Conservation (phyloP, 495 filamentous ascomycete species). For the Penicillium argentinense region DNA sequence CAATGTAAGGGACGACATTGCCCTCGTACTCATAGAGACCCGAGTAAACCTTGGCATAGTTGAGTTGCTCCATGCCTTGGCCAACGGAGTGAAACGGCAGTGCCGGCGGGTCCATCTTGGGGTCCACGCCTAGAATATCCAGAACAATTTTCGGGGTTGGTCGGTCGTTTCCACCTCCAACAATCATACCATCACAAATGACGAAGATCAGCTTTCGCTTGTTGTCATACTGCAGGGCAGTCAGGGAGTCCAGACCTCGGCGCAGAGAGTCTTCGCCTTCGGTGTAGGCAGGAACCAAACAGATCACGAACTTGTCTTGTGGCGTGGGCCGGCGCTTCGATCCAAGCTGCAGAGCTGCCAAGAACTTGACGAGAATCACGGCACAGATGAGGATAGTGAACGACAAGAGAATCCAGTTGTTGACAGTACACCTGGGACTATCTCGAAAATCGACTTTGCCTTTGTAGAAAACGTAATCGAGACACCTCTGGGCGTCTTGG, state of each 20-base stretch:
- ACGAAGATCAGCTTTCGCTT: constrained; percentile 95
- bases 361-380: constrained; percentile 85
- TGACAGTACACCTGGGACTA: constrained; percentile 73
- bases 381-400: constrained; percentile 79
- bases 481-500: constrained; percentile 66
- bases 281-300: constrained; percentile 95
- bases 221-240: constrained; percentile 93
- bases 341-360: constrained; percentile 91
- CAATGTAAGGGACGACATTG: constrained; percentile 94
- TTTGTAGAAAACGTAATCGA: constrained; percentile 79
- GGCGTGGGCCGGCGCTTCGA: constrained; percentile 84
- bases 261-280: constrained; percentile 94
- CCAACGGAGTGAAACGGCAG: constrained; percentile 91
- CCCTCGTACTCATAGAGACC: constrained; percentile 97
- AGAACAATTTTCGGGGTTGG: constrained; percentile 97
- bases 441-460: constrained; percentile 85
- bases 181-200: constrained; percentile 95
- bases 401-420: constrained; percentile 86
- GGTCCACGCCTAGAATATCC: constrained; percentile 95
- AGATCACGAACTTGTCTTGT: constrained; percentile 98
- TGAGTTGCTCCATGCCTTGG: constrained; percentile 86
- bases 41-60: constrained; percentile 98
- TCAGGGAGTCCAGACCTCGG: constrained; percentile 91
- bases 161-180: constrained; percentile 93
- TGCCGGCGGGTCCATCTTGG: constrained; percentile 92